Base-by-base conservation (phyloP, 257 asterid species). In the Fraxinus pennsylvanica region DNA sequence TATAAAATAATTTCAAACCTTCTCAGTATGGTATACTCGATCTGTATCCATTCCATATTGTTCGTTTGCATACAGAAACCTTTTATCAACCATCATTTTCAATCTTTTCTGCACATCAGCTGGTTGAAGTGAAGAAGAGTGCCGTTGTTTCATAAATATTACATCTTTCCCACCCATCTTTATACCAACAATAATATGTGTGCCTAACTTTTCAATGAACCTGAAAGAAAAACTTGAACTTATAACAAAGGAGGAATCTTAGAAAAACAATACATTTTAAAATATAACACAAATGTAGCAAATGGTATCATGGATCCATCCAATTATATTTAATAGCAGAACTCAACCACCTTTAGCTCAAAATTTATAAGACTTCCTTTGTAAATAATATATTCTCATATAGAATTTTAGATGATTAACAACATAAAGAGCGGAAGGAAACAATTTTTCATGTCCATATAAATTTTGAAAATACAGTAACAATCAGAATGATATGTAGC, bases 161-260 rank as follows among this genome's bases (percentile, higher is more conserved):
- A 93, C 98, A 86, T 96, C 98, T 84, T 92, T 93, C 69, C 97
- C 99, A 50, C 99, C 99, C 97, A 93, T 96, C 93, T 92, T 92
- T 59, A 96, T 82, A 73, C 99, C 99, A 82, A 90, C 99, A 78
- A 93, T 87, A 65, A 93, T 79, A 83, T 93, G 99, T 80, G 97
- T 96, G 75, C 99, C 98, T 83, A 86, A 96, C 86, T 86, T 93
- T 80, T 85, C 90, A 77, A 95, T 93, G 82, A 95, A 95, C 97
- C 98, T 95, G 91, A 47, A 76, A 71, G 43, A 50, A 39, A 54
- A 59, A 41, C 57, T 71, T 43, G 59, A n/a, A 50, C 70, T 57
- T 21, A 50, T 30, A 81, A 27, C 32, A 71, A 76, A 36, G 29
- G 68, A 17, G 3, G 29, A 30, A 54, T 54, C 25, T 0, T 0